phyloP scores from a whole-genome alignment of 371 early-diverging fungal species.

The Rhizopus delemar region DNA sequence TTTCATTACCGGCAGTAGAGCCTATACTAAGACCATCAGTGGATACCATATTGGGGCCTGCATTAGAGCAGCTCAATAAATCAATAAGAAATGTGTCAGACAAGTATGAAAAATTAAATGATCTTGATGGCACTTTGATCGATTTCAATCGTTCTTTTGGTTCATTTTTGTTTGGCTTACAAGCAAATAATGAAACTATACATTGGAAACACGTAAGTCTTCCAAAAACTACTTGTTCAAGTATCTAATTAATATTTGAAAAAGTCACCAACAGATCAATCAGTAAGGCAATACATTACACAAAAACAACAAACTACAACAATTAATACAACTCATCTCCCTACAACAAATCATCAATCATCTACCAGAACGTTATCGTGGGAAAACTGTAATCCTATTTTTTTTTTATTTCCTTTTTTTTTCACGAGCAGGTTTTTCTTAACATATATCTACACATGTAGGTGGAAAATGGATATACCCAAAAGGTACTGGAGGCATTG shows the following conservation, averaged over 20 bases:
- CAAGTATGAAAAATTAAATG: constrained; percentile 23
- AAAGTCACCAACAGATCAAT: not conserved
- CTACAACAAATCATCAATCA: not conserved
- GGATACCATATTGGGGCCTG: not conserved
- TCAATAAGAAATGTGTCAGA: constrained; percentile 8
- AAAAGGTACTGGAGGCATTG: not conserved
- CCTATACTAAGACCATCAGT: not conserved
- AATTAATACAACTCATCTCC: not conserved
- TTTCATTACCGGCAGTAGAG: too few relatives aligned
- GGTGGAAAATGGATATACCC: not conserved
- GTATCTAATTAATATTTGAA: not conserved
- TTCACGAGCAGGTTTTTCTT: too few relatives aligned
- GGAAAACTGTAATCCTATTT: not conserved
- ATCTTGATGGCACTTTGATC: constrained; percentile 27
- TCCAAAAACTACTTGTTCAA: not conserved
- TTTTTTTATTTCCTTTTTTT: not conserved
- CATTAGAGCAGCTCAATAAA: not conserved
- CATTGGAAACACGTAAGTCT: constrained; percentile 28
- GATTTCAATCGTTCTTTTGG: constrained; percentile 39
- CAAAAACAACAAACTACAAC: not conserved
- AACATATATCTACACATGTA: not conserved
- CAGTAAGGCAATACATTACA: not conserved
- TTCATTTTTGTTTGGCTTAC: constrained; percentile 36
- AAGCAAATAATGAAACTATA: constrained; percentile 27
- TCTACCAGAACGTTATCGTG: constrained; percentile 1